Conservation (phyloP, 805 yeast genomes). For the Ogataea paraovalis region DNA sequence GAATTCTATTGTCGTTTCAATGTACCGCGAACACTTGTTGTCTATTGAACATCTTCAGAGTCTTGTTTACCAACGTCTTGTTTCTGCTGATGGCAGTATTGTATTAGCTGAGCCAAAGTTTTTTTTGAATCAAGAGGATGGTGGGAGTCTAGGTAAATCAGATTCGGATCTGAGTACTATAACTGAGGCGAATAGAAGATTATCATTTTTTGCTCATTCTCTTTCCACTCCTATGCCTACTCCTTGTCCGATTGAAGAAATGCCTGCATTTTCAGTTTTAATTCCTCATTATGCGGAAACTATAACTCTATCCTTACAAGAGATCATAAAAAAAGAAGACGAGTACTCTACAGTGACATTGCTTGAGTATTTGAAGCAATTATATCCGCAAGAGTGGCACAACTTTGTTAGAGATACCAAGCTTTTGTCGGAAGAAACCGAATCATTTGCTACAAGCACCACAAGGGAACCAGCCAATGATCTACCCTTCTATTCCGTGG, state of each 20-base stretch:
- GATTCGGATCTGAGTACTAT: conserved; percentile 52
- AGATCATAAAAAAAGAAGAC: conserved; percentile 72
- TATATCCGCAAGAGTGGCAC: conserved; percentile 55
- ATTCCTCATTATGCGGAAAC: conserved; percentile 87
- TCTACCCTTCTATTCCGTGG: conserved; percentile 64
- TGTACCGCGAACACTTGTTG: conserved; percentile 77
- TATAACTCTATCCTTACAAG: conserved; percentile 69
- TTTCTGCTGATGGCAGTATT: conserved; percentile 36
- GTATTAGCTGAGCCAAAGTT: conserved; percentile 67
- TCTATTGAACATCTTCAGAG: conserved; percentile 69
- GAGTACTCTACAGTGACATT: conserved; percentile 53
- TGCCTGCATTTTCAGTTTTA: conserved; percentile 81
- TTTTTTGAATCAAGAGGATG: conserved; percentile 81
- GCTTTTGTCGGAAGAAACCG: conserved; percentile 44
- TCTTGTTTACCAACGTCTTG: conserved; percentile 51
- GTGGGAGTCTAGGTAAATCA: conserved; percentile 37
- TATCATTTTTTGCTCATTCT: conserved; percentile 88
- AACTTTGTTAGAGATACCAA: conserved; percentile 56
- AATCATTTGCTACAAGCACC: conserved; percentile 8
- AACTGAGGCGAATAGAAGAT: conserved; percentile 71
- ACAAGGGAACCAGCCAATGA: conserved; percentile 37
- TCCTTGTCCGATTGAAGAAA: conserved; percentile 56
- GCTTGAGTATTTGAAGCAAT: conserved; percentile 51
- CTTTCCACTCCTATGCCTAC: conserved; percentile 82
- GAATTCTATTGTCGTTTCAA: conserved; percentile 79